These are phyloP conservation scores for Babesia divergens DNA, from an alignment of 169 alveolate genomes.

Conservation along the genomic window DNA sequence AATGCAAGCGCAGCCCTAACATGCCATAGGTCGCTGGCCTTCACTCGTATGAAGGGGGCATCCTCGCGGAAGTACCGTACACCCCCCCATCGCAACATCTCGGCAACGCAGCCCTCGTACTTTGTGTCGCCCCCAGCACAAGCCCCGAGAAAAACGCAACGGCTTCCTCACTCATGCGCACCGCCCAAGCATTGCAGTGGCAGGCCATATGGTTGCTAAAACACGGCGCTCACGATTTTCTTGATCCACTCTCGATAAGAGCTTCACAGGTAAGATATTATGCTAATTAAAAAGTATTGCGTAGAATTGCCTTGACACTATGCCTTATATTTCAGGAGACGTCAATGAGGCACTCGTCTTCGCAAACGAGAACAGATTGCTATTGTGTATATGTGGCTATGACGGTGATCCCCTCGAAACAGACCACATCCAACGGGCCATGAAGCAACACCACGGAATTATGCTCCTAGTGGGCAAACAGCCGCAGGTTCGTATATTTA, in stretches of 20 bases:
- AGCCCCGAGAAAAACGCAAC: slow-evolving; percentile 7
- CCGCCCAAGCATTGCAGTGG: slow-evolving; percentile 68
- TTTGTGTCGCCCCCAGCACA: slow-evolving; percentile 50
- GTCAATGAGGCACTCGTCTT: slow-evolving; percentile 36
- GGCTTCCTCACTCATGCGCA: slow-evolving; percentile 50
- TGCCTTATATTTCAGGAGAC: slow-evolving; percentile 51
- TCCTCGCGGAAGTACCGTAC: slow-evolving; percentile 62
- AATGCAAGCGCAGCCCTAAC: neutral
- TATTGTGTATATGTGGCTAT: slow-evolving; percentile 27
- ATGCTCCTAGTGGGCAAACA: slow-evolving; percentile 54
- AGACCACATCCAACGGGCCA: neutral
- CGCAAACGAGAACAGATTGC: slow-evolving; percentile 47
- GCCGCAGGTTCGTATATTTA: slow-evolving; percentile 15
- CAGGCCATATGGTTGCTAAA: slow-evolving; percentile 60
- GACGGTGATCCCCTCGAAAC: slow-evolving; percentile 39
- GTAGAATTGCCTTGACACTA: slow-evolving; percentile 55
- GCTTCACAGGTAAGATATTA: slow-evolving; percentile 50
- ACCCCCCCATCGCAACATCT: slow-evolving; percentile 50
- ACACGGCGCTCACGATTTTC: slow-evolving; percentile 56
- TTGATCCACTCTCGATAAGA: slow-evolving; percentile 61
- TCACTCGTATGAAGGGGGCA: slow-evolving; percentile 50
- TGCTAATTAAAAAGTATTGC: neutral
- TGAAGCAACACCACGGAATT: slow-evolving; percentile 37
- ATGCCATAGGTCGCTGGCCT: slow-evolving; percentile 16
- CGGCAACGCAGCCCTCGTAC: slow-evolving; percentile 53